Conservation (phyloP, 2,329 filamentous ascomycete species). For the Ophiostoma tasmaniense region DNA sequence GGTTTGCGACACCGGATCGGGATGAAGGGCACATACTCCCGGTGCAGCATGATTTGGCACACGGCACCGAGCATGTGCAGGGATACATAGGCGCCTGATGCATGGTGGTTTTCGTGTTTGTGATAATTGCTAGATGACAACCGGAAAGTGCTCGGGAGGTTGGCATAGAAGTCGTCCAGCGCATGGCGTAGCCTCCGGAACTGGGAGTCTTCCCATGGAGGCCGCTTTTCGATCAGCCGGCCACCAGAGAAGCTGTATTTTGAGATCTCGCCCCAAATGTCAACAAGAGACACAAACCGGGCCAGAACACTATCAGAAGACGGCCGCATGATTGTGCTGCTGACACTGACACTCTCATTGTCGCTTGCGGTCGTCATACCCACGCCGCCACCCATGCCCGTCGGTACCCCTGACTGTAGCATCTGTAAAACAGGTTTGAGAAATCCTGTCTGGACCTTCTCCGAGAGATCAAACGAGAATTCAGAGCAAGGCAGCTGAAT, state of each 20-base stretch:
- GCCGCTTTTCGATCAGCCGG: slow-evolving; percentile 40
- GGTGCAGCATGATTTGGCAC: slow-evolving; percentile 58
- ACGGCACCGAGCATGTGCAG: slow-evolving; percentile 58
- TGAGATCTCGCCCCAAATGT: slow-evolving; percentile 52
- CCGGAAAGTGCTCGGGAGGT: slow-evolving; percentile 47
- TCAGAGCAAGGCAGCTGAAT: slow-evolving; percentile 63
- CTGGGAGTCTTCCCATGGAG: slow-evolving; percentile 51
- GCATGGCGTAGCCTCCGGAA: slow-evolving; percentile 46
- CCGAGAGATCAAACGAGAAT: slow-evolving; percentile 53
- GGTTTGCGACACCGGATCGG: slow-evolving; percentile 46
- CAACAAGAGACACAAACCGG: slow-evolving; percentile 49
- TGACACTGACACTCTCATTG: not conserved
- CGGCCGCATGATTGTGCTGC: slow-evolving; percentile 12
- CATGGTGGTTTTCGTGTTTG: slow-evolving; percentile 55
- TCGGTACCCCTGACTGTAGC: not conserved
- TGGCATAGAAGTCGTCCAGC: slow-evolving; percentile 44
- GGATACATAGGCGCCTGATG: slow-evolving; percentile 56
- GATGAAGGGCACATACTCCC: slow-evolving; percentile 60
- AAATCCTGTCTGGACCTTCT: slow-evolving; percentile 47
- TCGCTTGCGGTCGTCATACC: not conserved
- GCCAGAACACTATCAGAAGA: slow-evolving; percentile 40
- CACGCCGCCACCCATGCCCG: not conserved
- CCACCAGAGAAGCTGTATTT: slow-evolving; percentile 46
- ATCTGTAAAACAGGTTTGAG: slow-evolving; percentile 25
- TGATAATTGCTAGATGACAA: slow-evolving; percentile 55